Base-by-base conservation (phyloP, 2,329 filamentous ascomycete species). In the Passalora sequoiae region DNA sequence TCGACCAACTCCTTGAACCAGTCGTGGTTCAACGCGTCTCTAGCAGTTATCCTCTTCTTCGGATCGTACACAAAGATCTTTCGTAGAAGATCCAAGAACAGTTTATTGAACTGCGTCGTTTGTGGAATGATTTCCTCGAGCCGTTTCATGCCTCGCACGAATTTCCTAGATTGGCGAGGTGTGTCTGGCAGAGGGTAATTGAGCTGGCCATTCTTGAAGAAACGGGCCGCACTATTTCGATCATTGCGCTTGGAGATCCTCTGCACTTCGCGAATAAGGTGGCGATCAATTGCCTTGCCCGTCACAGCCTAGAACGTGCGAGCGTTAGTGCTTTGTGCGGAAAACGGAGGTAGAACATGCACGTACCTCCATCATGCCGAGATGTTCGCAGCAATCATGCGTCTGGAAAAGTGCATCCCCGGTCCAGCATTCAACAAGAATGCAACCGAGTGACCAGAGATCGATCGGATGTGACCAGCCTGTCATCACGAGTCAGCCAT, bases 291-390 rank as follows among this genome's bases (percentile, higher is more conserved):
- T 10, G 40, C 38, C 9, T 51, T 51, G 28, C 60, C 59, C 9
- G 56, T 62, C 4, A 63, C 60, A 39, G 59, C 59, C n/a, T n/a
- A n/a, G n/a, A n/a, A n/a, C n/a, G n/a, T n/a, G n/a, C n/a, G n/a
- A n/a, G n/a, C n/a, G n/a, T n/a, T n/a, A n/a, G n/a, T n/a, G n/a
- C n/a, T n/a, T n/a, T n/a, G n/a, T n/a, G n/a, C n/a, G n/a, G n/a
- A n/a, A n/a, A n/a, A n/a, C n/a, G n/a, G n/a, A n/a, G n/a, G n/a
- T n/a, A n/a, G n/a, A n/a, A n/a, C n/a, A n/a, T n/a, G n/a, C n/a
- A n/a, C n/a, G n/a, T n/a, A n/a, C n/a, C 61, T 83, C 79, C 80
- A 83, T 83, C 80, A 83, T 83, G 27, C 78, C 79, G 35, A 83
- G 70, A 60, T 83, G 80, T 59, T 83, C 80, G 22, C 81, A 71